Evolutionary conservation across 371 early-diverging fungal genomes (phyloP).

Genomic region (Apophysomyces sp.): DNA sequence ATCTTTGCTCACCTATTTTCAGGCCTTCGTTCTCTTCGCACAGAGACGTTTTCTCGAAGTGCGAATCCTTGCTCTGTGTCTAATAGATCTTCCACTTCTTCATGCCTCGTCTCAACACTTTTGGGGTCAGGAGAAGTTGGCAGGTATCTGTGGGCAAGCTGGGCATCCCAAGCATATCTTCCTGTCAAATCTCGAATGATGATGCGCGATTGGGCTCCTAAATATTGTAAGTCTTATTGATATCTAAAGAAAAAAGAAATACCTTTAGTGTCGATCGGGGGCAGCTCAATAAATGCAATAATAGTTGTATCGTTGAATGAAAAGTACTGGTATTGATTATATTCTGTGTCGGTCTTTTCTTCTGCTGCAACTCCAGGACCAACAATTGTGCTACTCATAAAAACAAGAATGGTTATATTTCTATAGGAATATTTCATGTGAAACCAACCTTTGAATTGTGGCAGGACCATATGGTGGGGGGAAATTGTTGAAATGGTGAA

Average conservation of each 20-base stretch:
- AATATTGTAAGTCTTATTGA: not conserved
- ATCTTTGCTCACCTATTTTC: not conserved
- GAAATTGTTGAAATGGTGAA: conserved; percentile 59
- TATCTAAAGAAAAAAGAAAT: not conserved
- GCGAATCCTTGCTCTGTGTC: conserved; percentile 5
- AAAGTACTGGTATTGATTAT: conserved; percentile 57
- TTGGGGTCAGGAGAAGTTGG: not conserved
- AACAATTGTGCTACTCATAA: conserved; percentile 30
- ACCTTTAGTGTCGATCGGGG: conserved; percentile 36
- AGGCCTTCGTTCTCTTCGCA: not conserved
- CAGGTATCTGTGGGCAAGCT: conserved; percentile 28
- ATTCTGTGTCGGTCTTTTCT: conserved; percentile 23
- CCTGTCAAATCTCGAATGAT: conserved; percentile 78
- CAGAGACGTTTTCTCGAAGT: not conserved
- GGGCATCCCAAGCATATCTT: conserved; percentile 78
- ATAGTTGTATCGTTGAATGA: conserved; percentile 61
- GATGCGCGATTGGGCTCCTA: conserved; percentile 47
- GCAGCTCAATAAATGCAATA: conserved; percentile 58
- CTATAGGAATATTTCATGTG: not conserved
- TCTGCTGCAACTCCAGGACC: conserved; percentile 48
- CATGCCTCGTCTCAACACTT: not conserved
- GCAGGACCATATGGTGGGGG: conserved; percentile 55
- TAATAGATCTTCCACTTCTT: not conserved
- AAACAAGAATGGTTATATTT: not conserved
- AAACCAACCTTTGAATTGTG: conserved; percentile 34